Percentiles rank a stretch among this genome's conserved stretches.
These are phyloP conservation scores for Paramecium bursaria DNA, from an alignment of 73 alveolate genomes.

Conservation along the genomic window DNA sequence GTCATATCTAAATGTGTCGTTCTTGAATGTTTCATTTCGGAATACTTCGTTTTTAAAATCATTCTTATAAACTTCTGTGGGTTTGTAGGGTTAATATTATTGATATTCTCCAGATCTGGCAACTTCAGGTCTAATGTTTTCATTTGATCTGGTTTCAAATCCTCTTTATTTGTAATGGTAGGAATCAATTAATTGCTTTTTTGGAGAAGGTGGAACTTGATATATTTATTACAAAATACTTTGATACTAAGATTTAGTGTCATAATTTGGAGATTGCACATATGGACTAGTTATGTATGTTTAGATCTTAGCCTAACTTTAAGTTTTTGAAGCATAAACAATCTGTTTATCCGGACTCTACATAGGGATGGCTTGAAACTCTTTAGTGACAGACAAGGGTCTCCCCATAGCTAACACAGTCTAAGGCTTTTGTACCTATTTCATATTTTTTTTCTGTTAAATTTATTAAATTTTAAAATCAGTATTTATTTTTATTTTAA, in stretches of 20 bases:
- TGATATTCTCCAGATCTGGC: too few species aligned
- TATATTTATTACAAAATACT: not conserved
- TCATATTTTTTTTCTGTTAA: slow-evolving; percentile 2
- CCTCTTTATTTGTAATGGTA: slow-evolving; percentile 8
- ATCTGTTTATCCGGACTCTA: slow-evolving; percentile 42
- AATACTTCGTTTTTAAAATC: not conserved
- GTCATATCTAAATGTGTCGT: not conserved
- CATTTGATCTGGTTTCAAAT: slow-evolving; percentile 9
- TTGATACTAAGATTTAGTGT: not conserved
- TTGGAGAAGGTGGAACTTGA: slow-evolving; percentile 20
- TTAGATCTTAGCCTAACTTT: slow-evolving; percentile 21
- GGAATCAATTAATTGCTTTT: not conserved
- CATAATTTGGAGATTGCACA: slow-evolving; percentile 20
- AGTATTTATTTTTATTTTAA: too few species aligned
- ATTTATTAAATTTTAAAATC: too few species aligned
- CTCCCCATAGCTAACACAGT: not conserved
- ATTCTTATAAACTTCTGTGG: not conserved
- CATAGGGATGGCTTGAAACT: not conserved
- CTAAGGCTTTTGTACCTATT: slow-evolving; percentile 10
- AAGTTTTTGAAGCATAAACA: slow-evolving; percentile 2
- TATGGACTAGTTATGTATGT: slow-evolving; percentile 12
- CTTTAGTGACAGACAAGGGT: slow-evolving; percentile 5
- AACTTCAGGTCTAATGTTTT: too few species aligned
- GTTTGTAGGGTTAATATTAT: too few species aligned
- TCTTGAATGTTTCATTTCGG: not conserved